Evolutionary conservation across 768 basidiomycete species (phyloP), one percentile per base, ranked within the genome.

Genomic region (Auriscalpium orientale): DNA sequence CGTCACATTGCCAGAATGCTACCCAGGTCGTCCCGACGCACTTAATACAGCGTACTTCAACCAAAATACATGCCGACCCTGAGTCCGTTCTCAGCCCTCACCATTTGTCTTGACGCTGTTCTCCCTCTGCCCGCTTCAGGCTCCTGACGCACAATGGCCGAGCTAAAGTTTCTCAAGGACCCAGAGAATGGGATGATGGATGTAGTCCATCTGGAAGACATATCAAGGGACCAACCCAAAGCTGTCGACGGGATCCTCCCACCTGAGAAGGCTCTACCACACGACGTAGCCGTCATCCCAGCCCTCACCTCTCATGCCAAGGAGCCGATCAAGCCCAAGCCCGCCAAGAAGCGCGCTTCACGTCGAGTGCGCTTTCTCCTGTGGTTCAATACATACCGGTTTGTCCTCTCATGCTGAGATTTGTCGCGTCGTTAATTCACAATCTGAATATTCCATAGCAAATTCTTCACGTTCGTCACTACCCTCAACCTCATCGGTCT

Each of bases 341-440:
- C 63, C 36, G 54, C 58, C n/a, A 64, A 64, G 46, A 58, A 62
- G 45, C 61, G 54, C 45, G 56, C 64, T 22, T 66, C 67, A 47
- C 60, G 60, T 21, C 67, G 66, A 67, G 43, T 66, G 46, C 63
- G 62, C n/a, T 67, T 69, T 54, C 62, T 59, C 57, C 53, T 74
- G 28, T 74, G 72, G 72, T 73, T 67, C 58, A 74, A 71, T 48
- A 68, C 72, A 4, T 73, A 73, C 54, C 68, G 70, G 71, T 70
- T 46, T 5, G 69, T 62, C 9, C 16, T 38, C 16, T 38, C 40
- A 49, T 7, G 3, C 33, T 18, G 21, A 37, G 2, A 12, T 51
- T 8, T 11, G 16, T 11, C 9, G 37, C 8, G n/a, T 20, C 28
- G 28, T 36, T n/a, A 36, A 16, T 52, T 35, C 28, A 18, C 8